Base-by-base conservation (phyloP, 176 grass and related monocot species). In the Carex kokanica region DNA sequence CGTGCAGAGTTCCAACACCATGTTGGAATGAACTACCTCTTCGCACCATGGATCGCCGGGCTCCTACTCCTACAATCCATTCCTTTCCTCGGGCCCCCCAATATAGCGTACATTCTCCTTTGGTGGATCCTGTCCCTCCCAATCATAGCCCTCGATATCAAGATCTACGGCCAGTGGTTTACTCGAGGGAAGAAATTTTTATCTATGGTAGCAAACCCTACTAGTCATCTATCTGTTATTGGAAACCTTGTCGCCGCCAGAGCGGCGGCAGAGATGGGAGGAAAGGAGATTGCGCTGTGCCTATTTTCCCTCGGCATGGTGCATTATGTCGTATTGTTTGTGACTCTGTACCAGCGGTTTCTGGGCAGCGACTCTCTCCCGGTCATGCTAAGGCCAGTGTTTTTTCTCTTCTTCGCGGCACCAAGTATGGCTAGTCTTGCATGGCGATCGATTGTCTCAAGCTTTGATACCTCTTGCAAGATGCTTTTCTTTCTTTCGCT, bases 1-100 rank as follows among this genome's bases (percentile, higher is more conserved):
- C 83, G 79, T 1, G 87, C 89, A 55, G 91, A 97, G 86, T 93
- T 90, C 84, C 70, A 87, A 18, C 94, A 97, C 86, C 94, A 92
- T 8, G 88, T 97, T 17, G 91, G 94, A 14, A 85, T 91, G 75
- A 97, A 97, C 87, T 97, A 93, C 83, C 90, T 97, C 88, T 97
- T 93, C 72, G 91, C 89, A 11, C 94, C 94, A 0, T 97, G 91
- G 91, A 93, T 97, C 41, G 87, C 91, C 4, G 86, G 86, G 65
- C 89, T 97, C 1, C 84, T 93, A 29, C 88, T 97, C 3, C 68
- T 93, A 8, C 89, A 97, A 81, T 88, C 86, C 11, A 0, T 81
- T 36, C 91, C 91, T 1, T 74, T 88, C 65, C 54, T 88, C 64
- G 4, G 0, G 0, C 73, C 84, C 1, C 60, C 53, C 6, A 11